Evolutionary conservation across 805 yeast genomes (phyloP), one percentile per base, ranked within the genome.

Genomic region (Candida chilensis): DNA sequence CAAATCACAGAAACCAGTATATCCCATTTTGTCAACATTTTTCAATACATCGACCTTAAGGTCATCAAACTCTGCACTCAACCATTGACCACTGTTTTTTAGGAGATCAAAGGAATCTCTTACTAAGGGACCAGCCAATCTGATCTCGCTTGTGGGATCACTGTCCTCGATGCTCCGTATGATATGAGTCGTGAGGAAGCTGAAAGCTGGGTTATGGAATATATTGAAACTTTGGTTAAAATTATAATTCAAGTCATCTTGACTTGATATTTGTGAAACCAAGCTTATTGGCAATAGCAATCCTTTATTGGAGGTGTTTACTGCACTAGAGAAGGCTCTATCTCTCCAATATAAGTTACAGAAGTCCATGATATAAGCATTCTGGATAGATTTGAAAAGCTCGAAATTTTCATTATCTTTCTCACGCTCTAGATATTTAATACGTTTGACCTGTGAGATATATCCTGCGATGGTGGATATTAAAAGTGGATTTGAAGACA

Each of bases 261-360:
- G n/a, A n/a, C n/a, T n/a, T n/a, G n/a, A n/a, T n/a, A n/a, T n/a
- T n/a, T n/a, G n/a, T n/a, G n/a, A n/a, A n/a, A 34, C 42, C 44
- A 35, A 63, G 38, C 20, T 38, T 56, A 16, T 37, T 44, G 13
- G 49, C 45, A 39, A 45, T 32, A 52, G 45, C 42, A 69, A 55
- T 4, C 65, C 71, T 27, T 49, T 54, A n/a, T 55, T 54, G 5
- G 54, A 46, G 0, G 61, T 42, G 2, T 43, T 45, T 2, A 44
- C 35, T 8, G 41, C 60, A n/a, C 44, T 44, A 16, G 57, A 57
- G 37, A 73, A 64, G 1, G 75, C 70, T 39, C 57, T 61, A 37
- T 73, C 70, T 35, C 79, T 48, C 82, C 82, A 76, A 0, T 69
- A 28, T 10, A 67, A 52, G 34, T 76, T 75, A 36, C 77, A 59